phyloP scores from a whole-genome alignment of 352 stramenopile genomes.

The Phytophthora citricola region DNA sequence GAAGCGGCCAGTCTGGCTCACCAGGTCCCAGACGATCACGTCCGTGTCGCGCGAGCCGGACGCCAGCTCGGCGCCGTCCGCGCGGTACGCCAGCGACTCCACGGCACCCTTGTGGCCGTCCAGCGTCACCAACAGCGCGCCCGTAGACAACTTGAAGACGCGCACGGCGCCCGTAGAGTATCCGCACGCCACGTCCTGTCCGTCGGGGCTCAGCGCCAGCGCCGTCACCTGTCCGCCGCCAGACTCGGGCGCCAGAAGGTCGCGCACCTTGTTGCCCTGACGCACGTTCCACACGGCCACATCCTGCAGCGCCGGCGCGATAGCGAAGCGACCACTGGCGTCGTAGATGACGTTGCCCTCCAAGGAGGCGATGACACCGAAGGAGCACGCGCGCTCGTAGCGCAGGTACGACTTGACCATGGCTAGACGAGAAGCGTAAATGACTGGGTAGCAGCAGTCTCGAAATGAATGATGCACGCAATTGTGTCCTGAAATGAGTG shows the following conservation, averaged over 20 bases:
- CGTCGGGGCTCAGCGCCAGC: constrained; percentile 81
- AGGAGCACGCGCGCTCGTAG: constrained; percentile 90
- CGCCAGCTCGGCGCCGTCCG: constrained; percentile 81
- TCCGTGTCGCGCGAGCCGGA: constrained; percentile 92
- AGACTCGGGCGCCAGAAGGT: constrained; percentile 49
- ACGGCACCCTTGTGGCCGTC: constrained; percentile 90
- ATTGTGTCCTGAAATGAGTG: too few relatives aligned
- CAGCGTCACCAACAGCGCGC: constrained; percentile 83
- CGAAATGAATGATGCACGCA: too few relatives aligned
- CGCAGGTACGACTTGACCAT: constrained; percentile 95
- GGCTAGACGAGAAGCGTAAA: not conserved
- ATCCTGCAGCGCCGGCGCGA: constrained; percentile 90
- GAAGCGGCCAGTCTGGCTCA: constrained; percentile 90
- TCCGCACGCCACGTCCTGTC: constrained; percentile 75
- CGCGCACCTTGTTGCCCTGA: constrained; percentile 83
- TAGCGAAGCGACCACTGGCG: constrained; percentile 82
- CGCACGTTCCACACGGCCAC: constrained; percentile 94
- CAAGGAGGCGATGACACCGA: constrained; percentile 91
- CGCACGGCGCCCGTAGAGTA: constrained; percentile 86
- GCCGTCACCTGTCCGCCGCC: constrained; percentile 78
- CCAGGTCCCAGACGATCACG: constrained; percentile 95
- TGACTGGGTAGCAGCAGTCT: constrained; percentile 2
- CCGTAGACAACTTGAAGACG: constrained; percentile 82
- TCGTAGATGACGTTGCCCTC: constrained; percentile 92
- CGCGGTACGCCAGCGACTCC: constrained; percentile 77